phyloP scores from a whole-genome alignment of 1,284 basidiomycete genomes.

The Leccinum solheimii region DNA sequence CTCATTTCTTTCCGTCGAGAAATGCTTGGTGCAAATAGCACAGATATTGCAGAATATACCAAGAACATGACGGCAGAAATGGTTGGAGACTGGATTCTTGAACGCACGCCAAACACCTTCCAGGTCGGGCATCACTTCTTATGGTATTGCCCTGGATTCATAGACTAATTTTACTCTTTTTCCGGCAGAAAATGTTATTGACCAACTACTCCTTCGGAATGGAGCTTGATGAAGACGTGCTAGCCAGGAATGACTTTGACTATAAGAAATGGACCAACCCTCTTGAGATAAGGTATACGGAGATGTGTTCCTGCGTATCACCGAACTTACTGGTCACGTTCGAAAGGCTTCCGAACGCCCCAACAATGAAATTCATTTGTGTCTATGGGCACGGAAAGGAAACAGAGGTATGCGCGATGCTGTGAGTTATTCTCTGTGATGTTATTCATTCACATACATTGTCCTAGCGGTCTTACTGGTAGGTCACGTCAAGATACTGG shows the following conservation, averaged over 20 bases:
- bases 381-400: constrained; percentile 96
- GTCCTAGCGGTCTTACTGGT: constrained; percentile 77
- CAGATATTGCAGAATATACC: constrained; percentile 27
- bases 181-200: constrained; percentile 77
- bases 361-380: constrained; percentile 92
- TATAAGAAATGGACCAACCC: constrained; percentile 94
- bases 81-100: constrained; percentile 79
- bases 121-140: constrained; percentile 49
- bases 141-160: background rate
- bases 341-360: constrained; percentile 83
- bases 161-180: constrained; percentile 2
- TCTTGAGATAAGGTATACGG: constrained; percentile 73
- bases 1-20: constrained; percentile 76
- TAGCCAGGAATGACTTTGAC: constrained; percentile 70
- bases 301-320: background rate
- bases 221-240: constrained; percentile 69
- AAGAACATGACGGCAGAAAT: constrained; percentile 81
- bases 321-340: constrained; percentile 1
- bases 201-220: constrained; percentile 94
- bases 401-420: constrained; percentile 69
- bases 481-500: constrained; percentile 8
- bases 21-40: background rate
- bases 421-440: background rate
- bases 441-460: constrained; percentile 1
- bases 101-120: constrained; percentile 83